These are phyloP conservation scores for Pseudogymnoascus destructans DNA, from an alignment of 2,329 filamentous ascomycete genomes.

Conservation along the genomic window DNA sequence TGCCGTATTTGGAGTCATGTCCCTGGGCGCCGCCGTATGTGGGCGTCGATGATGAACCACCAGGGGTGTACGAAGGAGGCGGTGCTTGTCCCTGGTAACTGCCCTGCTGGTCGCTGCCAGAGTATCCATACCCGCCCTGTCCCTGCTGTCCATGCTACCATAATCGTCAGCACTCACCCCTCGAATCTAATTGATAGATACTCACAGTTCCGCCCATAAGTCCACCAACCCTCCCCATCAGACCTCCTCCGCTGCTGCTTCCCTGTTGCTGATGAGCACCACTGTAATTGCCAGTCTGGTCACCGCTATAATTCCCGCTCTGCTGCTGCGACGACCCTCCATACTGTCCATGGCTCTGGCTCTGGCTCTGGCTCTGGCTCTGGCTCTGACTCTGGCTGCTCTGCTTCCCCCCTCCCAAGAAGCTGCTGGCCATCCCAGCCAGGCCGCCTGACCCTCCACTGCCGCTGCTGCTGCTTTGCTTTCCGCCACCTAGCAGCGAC, in stretches of 20 bases:
- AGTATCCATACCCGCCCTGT: constrained; percentile 48
- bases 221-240: constrained; percentile 22
- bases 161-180: neutral
- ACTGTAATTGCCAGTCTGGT: neutral
- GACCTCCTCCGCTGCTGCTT: constrained; percentile 11
- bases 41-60: constrained; percentile 14
- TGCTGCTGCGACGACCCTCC: constrained; percentile 47
- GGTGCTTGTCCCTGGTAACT: constrained; percentile 50
- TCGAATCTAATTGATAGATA: constrained; percentile 15
- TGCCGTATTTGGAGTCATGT: constrained; percentile 8
- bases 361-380: constrained; percentile 20
- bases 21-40: constrained; percentile 10
- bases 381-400: constrained; percentile 24
- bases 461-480: constrained; percentile 18
- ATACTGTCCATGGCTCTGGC: constrained; percentile 37
- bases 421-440: constrained; percentile 32
- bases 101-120: constrained; percentile 31
- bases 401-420: constrained; percentile 32
- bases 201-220: constrained; percentile 24
- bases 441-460: neutral
- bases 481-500: constrained; percentile 41
- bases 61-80: constrained; percentile 44
- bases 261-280: neutral
- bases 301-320: constrained; percentile 20
- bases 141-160: constrained; percentile 27